These are phyloP conservation scores for Tilletia caries DNA, from an alignment of 1,284 basidiomycete genomes.

Conservation along the genomic window DNA sequence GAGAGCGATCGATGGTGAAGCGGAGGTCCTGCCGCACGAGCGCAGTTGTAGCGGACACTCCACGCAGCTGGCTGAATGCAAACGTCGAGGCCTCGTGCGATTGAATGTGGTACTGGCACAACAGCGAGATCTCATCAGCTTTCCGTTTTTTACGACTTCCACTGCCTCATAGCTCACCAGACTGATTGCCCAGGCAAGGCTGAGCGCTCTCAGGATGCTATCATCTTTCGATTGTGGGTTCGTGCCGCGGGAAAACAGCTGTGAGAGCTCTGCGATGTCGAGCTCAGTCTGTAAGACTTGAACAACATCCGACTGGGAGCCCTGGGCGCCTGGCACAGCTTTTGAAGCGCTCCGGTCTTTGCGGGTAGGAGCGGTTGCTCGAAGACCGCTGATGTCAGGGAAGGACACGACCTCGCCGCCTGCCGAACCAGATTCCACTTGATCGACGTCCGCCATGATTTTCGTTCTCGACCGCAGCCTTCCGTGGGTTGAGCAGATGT, in stretches of 20 bases:
- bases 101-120: neutral
- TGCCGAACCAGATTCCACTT: neutral
- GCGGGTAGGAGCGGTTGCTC: conserved; percentile 31
- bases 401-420: conserved; percentile 23
- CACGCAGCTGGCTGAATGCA: neutral
- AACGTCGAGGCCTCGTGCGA: neutral
- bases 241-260: neutral
- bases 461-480: too few relatives aligned
- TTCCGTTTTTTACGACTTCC: too few relatives aligned
- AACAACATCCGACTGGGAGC: conserved; percentile 9
- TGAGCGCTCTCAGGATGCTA: conserved; percentile 18
- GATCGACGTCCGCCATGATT: too few relatives aligned
- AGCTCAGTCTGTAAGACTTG: conserved; percentile 18
- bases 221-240: conserved; percentile 6
- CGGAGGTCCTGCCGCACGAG: neutral
- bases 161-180: conserved; percentile 19
- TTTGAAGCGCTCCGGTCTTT: neutral
- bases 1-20: neutral
- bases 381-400: conserved; percentile 46
- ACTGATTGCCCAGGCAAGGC: conserved; percentile 25
- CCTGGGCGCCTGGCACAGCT: too few relatives aligned
- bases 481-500: neutral
- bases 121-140: too few relatives aligned
- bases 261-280: neutral
- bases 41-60: neutral